A percentile compares a stretch with the other conserved stretches of the same genome.
Conservation (phyloP, 345 rosid species). For the Brassica nigra region DNA sequence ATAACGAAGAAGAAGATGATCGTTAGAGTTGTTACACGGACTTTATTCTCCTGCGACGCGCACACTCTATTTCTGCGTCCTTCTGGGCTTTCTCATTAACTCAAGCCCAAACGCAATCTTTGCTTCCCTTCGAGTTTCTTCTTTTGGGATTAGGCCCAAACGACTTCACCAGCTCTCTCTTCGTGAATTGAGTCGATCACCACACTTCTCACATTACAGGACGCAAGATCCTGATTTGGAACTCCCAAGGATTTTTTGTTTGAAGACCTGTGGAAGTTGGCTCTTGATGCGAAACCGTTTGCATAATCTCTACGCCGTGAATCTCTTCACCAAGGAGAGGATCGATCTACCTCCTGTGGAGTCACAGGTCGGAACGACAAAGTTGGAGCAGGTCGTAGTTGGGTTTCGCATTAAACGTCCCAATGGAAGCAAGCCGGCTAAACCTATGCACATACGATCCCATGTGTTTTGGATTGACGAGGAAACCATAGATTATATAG, state of each 20-base stretch:
- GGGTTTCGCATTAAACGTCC: neutral
- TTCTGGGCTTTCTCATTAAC: too few species aligned
- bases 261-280: neutral
- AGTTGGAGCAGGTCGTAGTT: neutral
- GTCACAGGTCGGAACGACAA: neutral
- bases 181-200: too few species aligned
- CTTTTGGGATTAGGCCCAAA: too few species aligned
- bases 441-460: neutral
- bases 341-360: neutral
- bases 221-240: neutral
- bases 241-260: neutral
- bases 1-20: too few species aligned
- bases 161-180: too few species aligned
- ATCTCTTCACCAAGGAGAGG: neutral
- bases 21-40: too few species aligned
- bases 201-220: neutral
- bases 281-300: neutral
- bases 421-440: neutral
- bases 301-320: neutral
- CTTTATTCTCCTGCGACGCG: too few species aligned
- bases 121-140: too few species aligned
- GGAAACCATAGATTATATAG: neutral
- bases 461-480: slow-evolving; percentile 8
- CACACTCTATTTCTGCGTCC: too few species aligned
- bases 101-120: too few species aligned